phyloP scores from a whole-genome alignment of 2,329 filamentous ascomycete species.

The Pseudogymnoascus destructans region DNA sequence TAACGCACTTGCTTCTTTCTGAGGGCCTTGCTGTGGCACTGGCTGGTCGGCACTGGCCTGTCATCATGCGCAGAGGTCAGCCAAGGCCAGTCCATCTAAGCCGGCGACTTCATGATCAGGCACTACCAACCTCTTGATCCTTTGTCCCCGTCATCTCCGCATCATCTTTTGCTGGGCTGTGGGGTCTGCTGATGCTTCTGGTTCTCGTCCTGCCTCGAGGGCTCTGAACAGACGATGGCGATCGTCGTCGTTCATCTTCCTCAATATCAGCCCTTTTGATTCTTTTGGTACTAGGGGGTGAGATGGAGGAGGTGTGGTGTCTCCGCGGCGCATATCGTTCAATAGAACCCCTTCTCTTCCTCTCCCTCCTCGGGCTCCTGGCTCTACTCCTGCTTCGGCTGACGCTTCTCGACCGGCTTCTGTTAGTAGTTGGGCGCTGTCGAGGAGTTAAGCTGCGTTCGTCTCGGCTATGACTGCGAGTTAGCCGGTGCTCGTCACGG shows the following conservation, averaged over 20 bases:
- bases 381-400: slow-evolving; percentile 11
- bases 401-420: slow-evolving; percentile 19
- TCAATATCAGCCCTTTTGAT: slow-evolving; percentile 45
- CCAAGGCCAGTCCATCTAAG: background rate
- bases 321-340: slow-evolving; percentile 30
- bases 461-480: slow-evolving; percentile 23
- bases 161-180: background rate
- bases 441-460: slow-evolving; percentile 24
- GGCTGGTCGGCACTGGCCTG: background rate
- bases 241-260: slow-evolving; percentile 31
- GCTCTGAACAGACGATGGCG: slow-evolving; percentile 12
- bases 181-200: slow-evolving; percentile 6
- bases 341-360: slow-evolving; percentile 25
- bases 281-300: slow-evolving; percentile 33
- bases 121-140: slow-evolving; percentile 30
- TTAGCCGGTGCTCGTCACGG: slow-evolving; percentile 25
- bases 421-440: slow-evolving; percentile 20
- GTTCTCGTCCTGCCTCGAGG: background rate
- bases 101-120: slow-evolving; percentile 19
- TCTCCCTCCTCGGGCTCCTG: slow-evolving; percentile 16
- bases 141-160: background rate
- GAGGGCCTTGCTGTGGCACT: slow-evolving; percentile 24
- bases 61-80: slow-evolving; percentile 5
- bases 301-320: slow-evolving; percentile 39
- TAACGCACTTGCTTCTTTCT: slow-evolving; percentile 33